Base-by-base conservation (phyloP, 2,329 filamentous ascomycete genomes). In the Fusarium sp. region DNA sequence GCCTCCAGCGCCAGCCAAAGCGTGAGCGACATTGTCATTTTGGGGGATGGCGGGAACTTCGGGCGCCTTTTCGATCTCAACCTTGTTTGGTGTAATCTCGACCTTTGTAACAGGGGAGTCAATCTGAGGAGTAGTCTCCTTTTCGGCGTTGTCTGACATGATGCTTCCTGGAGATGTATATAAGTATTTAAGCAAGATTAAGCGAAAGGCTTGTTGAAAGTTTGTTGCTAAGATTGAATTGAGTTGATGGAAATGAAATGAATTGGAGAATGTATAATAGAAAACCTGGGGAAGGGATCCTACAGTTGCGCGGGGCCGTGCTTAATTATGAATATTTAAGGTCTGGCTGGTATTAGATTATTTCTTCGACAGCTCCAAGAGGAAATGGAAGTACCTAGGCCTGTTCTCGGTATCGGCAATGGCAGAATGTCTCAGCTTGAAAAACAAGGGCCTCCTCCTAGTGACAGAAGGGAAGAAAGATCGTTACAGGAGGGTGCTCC, bases 1-100 rank as follows among this genome's bases (percentile, higher is more conserved):
- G 73, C 96, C 96, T 73, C 96, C 96, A 53, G 94, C 93, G 72
- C 95, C 95, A 59, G 94, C 93, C 63, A 98, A 88, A 66, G 95
- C 95, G 83, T 98, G 95, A 60, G 95, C 94, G 78, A 98, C 93
- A 85, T 98, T 98, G 86, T 98, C 95, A 79, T 94, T 96, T 77
- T 97, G 93, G 68, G 94, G 93, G 47, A 91, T 83, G 48, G 62
- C 48, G n/a, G 63, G 62, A 40, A 40, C 40, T n/a, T 66, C 48
- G n/a, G 89, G 87, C 47, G 90, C 84, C 73, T 91, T 79, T 32
- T 55, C 48, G 18, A 70, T 46, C 21, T 64, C 67, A 20, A 71
- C 48, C 47, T 43, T 71, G 30, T 37, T 63, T 42, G 67, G 58
- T 28, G 63, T 65, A 30, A 70, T 71, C 63, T 70, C 68, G 34